phyloP scores from a whole-genome alignment of 176 grass and related monocot genomes.

The Bonia amplexicaulis region DNA sequence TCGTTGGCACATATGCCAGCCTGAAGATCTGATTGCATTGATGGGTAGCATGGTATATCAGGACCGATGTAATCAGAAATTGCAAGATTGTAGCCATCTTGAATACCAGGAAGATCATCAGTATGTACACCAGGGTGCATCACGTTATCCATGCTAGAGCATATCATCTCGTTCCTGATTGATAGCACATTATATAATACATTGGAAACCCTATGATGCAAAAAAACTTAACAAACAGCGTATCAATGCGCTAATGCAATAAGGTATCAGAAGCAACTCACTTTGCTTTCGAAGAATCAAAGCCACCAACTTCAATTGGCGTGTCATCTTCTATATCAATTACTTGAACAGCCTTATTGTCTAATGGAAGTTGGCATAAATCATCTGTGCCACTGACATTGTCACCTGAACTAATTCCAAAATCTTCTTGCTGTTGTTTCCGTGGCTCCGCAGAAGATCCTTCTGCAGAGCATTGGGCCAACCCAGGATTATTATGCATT shows the following conservation, averaged over 20 bases:
- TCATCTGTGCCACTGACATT: conserved; percentile 29
- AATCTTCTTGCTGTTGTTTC: conserved; percentile 42
- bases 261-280: conserved; percentile 33
- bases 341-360: conserved; percentile 60
- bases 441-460: conserved; percentile 33
- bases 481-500: conserved; percentile 40
- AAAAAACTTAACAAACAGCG: conserved; percentile 9
- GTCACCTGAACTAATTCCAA: conserved; percentile 28
- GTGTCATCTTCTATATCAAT: conserved; percentile 64
- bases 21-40: conserved; percentile 71
- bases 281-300: conserved; percentile 61
- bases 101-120: conserved; percentile 57
- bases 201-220: not conserved
- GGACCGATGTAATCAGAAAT: conserved; percentile 71
- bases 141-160: conserved; percentile 61
- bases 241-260: conserved; percentile 5
- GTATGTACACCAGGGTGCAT: conserved; percentile 43
- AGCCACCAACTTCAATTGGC: conserved; percentile 40
- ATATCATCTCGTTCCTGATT: conserved; percentile 47
- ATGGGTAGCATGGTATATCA: conserved; percentile 65
- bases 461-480: conserved; percentile 15
- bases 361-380: conserved; percentile 45
- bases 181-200: not conserved
- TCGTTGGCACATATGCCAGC: conserved; percentile 40
- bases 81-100: conserved; percentile 66